Base-by-base conservation (phyloP, 2,329 filamentous ascomycete species). In the Aspergillus neoniger region DNA sequence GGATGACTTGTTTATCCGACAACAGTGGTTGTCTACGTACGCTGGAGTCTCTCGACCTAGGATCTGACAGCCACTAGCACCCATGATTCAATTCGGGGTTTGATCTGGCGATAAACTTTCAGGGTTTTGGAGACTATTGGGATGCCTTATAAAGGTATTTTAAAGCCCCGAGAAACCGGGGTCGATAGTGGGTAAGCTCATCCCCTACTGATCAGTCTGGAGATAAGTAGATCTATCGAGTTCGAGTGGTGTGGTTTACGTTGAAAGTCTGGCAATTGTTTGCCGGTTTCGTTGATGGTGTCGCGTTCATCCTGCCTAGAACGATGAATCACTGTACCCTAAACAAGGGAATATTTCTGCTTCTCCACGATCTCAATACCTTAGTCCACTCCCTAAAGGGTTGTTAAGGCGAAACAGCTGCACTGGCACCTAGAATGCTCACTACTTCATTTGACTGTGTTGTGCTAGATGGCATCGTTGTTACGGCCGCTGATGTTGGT, bases 391-490 rank as follows among this genome's bases (percentile, higher is more conserved):
- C 25, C 3, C 3, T 32, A 19, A 8, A 30, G 5, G 12, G 12
- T 6, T 12, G 3, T 10, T 9, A 14, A 50, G 25, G 7, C 2
- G 8, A 32, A 50, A 17, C 15, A 30, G 14, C 1, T 14, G 28
- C 25, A 9, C n/a, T 10, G 8, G 25, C 28, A 21, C 47, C 25
- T n/a, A 50, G n/a, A 7, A 50, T 50, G 47, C 30, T 50, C 15
- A 15, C 28, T 15, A 38, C 36, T 12, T 44, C 36, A 4, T 58
- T 60, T 56, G 78, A 81, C 58, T 70, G 80, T 15, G 69, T 80
- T 36, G 73, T 81, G 54, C 75, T 78, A 48, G 79, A 81, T 53
- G 79, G 79, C 43, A 69, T 78, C 39, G 79, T 78, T 38, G 77
- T 79, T 30, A 81, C 79, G 2, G 78, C 78, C 0, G 70, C 74